These are phyloP conservation scores for Acanthamoeba royreba DNA, from an alignment of 208 protist species.

Conservation along the genomic window DNA sequence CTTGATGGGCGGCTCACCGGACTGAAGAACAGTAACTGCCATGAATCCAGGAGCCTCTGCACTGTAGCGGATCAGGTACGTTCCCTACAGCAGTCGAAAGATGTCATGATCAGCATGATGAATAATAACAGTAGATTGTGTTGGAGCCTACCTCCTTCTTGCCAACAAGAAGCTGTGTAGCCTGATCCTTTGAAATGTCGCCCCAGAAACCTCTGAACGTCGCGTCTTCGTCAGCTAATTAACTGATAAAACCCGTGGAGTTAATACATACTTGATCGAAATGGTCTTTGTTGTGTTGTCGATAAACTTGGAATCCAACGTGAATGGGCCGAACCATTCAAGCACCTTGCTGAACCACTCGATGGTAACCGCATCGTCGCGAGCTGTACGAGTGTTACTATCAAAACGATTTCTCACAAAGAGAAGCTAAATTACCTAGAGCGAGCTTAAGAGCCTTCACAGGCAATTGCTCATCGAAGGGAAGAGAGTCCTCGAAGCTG, in stretches of 20 bases:
- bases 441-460: conserved; percentile 32
- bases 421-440: background rate
- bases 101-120: background rate
- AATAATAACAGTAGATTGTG: too few species aligned
- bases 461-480: conserved; percentile 3
- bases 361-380: background rate
- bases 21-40: background rate
- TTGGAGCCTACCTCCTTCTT: conserved; percentile 14
- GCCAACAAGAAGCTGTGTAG: background rate
- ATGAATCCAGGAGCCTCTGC: background rate
- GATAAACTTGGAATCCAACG: background rate
- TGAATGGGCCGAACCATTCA: conserved; percentile 42
- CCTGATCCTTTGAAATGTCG: conserved; percentile 23
- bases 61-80: conserved; percentile 36
- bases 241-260: too few species aligned
- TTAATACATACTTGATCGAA: background rate
- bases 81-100: too few species aligned
- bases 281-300: conserved; percentile 25
- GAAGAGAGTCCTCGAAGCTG: background rate
- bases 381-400: too few species aligned
- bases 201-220: conserved; percentile 6
- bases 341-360: conserved; percentile 45
- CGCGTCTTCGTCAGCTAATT: too few species aligned
- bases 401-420: background rate
- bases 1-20: conserved; percentile 10